Evolutionary conservation across 352 stramenopile genomes (phyloP), one percentile per base, ranked within the genome.

Genomic region (Phytophthora constricta): DNA sequence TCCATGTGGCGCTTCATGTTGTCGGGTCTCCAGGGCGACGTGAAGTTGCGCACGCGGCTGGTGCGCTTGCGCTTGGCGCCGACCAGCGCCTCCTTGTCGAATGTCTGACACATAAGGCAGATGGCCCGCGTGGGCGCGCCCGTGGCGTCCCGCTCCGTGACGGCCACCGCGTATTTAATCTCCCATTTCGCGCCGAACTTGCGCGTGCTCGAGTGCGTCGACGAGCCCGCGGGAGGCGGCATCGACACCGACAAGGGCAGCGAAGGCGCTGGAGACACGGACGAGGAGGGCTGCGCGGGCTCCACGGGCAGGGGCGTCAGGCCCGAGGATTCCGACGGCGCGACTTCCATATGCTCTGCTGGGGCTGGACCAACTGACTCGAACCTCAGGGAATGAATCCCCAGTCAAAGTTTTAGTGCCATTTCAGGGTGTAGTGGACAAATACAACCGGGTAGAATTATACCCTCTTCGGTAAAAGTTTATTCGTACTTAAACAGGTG

Each of bases 1-100:
- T 69, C 52, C 65, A 79, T 76, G 48, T 79, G 70, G 20, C 64
- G 56, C 50, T 66, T 71, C 70, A 79, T 79, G 28, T 79, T 73
- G 41, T 79, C 70, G 19, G 67, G 69, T 28, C 70, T 49, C 66
- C 70, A 79, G 10, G 70, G 70, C 41, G 67, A 17, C 43, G 66
- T 66, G 58, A 79, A 79, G 41, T 46, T 57, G 31, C 65, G 65
- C 2, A 76, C 19, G 45, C 70, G 70, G 34, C 31, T 73, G 41
- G 37, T 79, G 39, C 65, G 65, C 66, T 76, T 79, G 47, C 70
- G 66, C 58, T 79, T 79, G 61, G 67, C n/a, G 20, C 67, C 67
- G 8, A 70, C 61, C 5, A 37, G 31, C 34, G 61, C 67, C 43
- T 74, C 67, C n/a, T 46, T 57, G 48, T 71, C 67, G 55, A 74